Base-by-base conservation (phyloP, 176 grass and related monocot genomes). In the Canna indica region DNA sequence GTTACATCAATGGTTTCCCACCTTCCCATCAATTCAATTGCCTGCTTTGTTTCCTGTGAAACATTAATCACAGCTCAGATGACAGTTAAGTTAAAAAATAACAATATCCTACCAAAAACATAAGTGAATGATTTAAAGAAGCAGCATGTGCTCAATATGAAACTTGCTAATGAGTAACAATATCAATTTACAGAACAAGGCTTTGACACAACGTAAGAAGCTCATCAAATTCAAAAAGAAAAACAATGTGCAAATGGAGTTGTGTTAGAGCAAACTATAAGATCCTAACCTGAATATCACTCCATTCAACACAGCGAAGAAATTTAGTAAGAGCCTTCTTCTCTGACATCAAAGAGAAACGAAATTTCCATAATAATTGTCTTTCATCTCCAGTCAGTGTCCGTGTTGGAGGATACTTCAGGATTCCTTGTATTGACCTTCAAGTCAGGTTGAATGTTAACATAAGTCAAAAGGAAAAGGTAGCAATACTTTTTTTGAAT, bases 1-100 rank as follows among this genome's bases (percentile, higher is more conserved):
- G 93, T 88, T 12, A 97, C 93, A 80, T 97, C 93, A 68, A 97
- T 90, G 33, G 70, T 92, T 83, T 97, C 93, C 93, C 93, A 97
- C 52, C 83, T 97, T 77, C 82, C 73, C 74, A 92, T 97, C 80
- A 92, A 92, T 26, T 90, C 93, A 90, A 90, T 73, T 69, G 93
- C 88, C 83, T 97, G 93, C 81, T 92, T 97, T 48, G 93, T 77
- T 90, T 97, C 93, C 88, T 92, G 81, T 77, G 76, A 28, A 70
- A 38, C 42, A 20, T 59, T 44, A 60, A 13, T 66, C 64, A 64
- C 33, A 50, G n/a, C n/a, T 64, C 15, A 75, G 44, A 50, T 38
- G 59, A 9, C 14, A 62, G 29, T 17, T 15, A 42, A 38, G 22
- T 12, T 41, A 73, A 15, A 11, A 70, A 59, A 28, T 8, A n/a